phyloP scores from a whole-genome alignment of 2,329 filamentous ascomycete genomes.

The Tolypocladium tundrense region DNA sequence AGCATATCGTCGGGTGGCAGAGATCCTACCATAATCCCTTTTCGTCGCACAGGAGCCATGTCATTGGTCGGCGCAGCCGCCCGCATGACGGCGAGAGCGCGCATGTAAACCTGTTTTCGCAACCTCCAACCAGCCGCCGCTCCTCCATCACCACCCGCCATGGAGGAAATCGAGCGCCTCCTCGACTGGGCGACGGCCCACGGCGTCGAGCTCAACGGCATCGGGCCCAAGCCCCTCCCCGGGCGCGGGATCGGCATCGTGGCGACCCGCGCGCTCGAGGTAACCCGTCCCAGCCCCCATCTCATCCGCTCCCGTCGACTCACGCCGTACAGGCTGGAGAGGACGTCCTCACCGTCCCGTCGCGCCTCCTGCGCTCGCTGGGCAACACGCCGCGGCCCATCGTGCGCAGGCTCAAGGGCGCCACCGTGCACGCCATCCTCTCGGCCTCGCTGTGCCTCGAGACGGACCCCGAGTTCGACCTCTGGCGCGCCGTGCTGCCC shows the following conservation, averaged over 20 bases:
- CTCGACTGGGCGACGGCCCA: conserved; percentile 55
- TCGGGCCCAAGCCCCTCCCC: conserved; percentile 56
- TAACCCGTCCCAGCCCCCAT: conserved; percentile 20
- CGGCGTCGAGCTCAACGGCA: conserved; percentile 57
- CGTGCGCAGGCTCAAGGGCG: conserved; percentile 36
- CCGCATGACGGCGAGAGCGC: background rate
- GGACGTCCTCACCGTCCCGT: conserved; percentile 54
- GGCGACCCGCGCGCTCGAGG: conserved; percentile 56
- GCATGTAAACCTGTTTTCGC: background rate
- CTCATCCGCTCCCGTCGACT: background rate
- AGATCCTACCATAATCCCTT: background rate
- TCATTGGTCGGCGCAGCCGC: background rate
- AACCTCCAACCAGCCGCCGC: background rate
- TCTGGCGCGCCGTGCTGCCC: conserved; percentile 62
- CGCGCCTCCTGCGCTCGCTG: conserved; percentile 52
- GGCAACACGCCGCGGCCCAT: conserved; percentile 47
- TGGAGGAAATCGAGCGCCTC: conserved; percentile 36
- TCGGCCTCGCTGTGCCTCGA: conserved; percentile 57
- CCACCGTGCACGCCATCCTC: conserved; percentile 59
- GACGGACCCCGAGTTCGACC: conserved; percentile 30
- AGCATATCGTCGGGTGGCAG: background rate
- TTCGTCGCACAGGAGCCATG: background rate
- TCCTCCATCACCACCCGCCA: background rate
- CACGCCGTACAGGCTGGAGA: conserved; percentile 28
- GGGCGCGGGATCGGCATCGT: conserved; percentile 71